phyloP scores from a whole-genome alignment of 1,284 basidiomycete species.

The Sparassis latifolia region DNA sequence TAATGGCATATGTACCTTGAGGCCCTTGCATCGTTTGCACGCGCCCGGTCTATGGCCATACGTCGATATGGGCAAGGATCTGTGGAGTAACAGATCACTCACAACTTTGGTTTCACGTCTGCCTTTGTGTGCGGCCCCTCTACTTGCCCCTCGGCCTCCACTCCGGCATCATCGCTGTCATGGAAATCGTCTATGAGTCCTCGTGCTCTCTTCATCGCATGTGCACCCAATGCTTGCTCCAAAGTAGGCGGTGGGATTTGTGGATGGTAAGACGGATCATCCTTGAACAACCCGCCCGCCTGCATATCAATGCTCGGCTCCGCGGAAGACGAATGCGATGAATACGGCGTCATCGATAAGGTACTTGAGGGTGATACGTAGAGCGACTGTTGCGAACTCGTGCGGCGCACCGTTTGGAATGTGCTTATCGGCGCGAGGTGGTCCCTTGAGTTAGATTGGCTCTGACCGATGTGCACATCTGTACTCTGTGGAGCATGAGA shows the following conservation, averaged over 20 bases:
- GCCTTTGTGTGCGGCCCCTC: slow-evolving; percentile 10
- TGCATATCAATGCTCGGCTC: background rate
- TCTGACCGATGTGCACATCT: slow-evolving; percentile 6
- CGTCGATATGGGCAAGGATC: slow-evolving; percentile 9
- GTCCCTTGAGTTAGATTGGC: background rate
- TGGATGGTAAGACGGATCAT: background rate
- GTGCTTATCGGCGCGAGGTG: background rate
- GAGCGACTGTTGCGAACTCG: no score
- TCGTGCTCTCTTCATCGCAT: slow-evolving; percentile 26
- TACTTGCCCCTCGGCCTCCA: slow-evolving; percentile 14
- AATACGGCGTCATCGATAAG: no score
- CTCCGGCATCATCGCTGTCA: slow-evolving; percentile 32
- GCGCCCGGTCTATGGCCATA: slow-evolving; percentile 33
- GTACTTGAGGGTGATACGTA: no score
- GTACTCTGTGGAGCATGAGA: slow-evolving; percentile 20
- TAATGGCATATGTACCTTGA: slow-evolving; percentile 41
- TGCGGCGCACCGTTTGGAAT: no score
- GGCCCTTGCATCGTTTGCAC: slow-evolving; percentile 64
- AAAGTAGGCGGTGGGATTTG: background rate
- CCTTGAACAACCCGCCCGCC: background rate
- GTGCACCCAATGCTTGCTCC: slow-evolving; percentile 7
- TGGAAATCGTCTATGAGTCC: slow-evolving; percentile 42
- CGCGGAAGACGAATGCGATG: background rate
- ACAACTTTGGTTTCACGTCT: slow-evolving; percentile 34
- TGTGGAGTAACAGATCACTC: slow-evolving; percentile 18